Base-by-base conservation (phyloP, 108 stramenopile genomes). In the Cyclotella cryptica region DNA sequence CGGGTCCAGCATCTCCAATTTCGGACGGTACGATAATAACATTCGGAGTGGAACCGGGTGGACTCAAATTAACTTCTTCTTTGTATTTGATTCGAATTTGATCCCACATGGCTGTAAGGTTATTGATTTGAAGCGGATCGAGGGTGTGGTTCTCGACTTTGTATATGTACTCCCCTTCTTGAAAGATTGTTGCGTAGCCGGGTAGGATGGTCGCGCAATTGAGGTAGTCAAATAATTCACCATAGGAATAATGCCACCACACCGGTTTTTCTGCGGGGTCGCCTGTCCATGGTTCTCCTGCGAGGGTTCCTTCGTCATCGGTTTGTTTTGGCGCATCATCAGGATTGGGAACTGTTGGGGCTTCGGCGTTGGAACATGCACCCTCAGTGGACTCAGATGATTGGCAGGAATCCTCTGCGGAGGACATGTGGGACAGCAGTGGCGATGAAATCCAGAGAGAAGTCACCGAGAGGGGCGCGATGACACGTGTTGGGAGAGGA, bases 191-290 rank as follows among this genome's bases (percentile, higher is more conserved):
- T 18, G 58, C 73, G 43, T 79, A 79, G 10, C 69, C 73, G 42
- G 73, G 73, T 10, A 74, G 22, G 12, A 74, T 72, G 22, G 58
- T 42, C 8, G 29, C 21, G 53, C 80, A 81, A 29, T 69, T 52
- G 39, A 81, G 58, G 39, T 74, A 46, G 17, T 74, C 73, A 24
- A 81, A 81, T 39, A 81, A 28, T 47, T 81, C 49, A 26, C 68
- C 69, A 27, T 74, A 74, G 69, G 44, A 42, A 41, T 81, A 81
- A 47, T 68, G 40, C 80, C 80, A 81, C 80, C 80, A 81, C 59
- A 71, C 42, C 17, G 72, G 80, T 53, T 57, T 52, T 21, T 43
- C 51, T 22, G 65, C 21, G 6, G 52, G 62, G 44, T 53, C 62
- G 30, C 53, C 62, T 30, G 58, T 65, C 45, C 49, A 65, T 43